Conservation (phyloP, 2,329 filamentous ascomycete species). For the Trichoderma sp. region DNA sequence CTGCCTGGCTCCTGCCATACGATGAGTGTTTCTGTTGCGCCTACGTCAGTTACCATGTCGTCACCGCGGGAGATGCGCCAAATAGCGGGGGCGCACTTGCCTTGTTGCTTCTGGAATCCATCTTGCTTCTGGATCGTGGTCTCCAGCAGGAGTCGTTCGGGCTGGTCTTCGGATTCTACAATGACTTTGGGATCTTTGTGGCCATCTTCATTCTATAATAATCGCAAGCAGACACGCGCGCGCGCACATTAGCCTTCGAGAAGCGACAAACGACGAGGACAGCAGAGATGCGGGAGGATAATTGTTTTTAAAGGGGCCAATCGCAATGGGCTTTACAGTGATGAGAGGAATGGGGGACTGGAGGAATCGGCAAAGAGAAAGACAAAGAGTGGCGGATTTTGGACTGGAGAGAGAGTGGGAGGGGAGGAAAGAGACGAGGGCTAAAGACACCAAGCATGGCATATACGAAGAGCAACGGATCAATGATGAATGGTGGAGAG, state of each 20-base stretch:
- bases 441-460: not conserved
- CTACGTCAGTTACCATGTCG: conserved; percentile 26
- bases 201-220: conserved; percentile 54
- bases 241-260: conserved; percentile 1
- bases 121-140: conserved; percentile 91
- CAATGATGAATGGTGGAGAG: not conserved
- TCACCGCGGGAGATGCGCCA: not conserved
- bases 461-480: not conserved
- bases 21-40: conserved; percentile 80
- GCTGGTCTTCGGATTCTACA: conserved; percentile 92
- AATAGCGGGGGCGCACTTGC: conserved; percentile 47
- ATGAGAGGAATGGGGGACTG: not conserved
- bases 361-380: not conserved
- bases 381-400: not conserved
- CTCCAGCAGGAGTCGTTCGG: conserved; percentile 79
- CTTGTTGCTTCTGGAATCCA: conserved; percentile 98
- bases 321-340: not conserved
- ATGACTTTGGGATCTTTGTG: conserved; percentile 84
- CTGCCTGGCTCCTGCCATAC: conserved; percentile 90
- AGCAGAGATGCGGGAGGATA: not conserved
- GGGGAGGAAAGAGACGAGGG: not conserved
- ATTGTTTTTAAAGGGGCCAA: not conserved
- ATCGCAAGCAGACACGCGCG: not conserved
- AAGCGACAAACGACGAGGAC: not conserved
- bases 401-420: not conserved